Evolutionary conservation across 345 rosid species (phyloP), one percentile per base, ranked within the genome.

Genomic region (Capsella bursapastoris): DNA sequence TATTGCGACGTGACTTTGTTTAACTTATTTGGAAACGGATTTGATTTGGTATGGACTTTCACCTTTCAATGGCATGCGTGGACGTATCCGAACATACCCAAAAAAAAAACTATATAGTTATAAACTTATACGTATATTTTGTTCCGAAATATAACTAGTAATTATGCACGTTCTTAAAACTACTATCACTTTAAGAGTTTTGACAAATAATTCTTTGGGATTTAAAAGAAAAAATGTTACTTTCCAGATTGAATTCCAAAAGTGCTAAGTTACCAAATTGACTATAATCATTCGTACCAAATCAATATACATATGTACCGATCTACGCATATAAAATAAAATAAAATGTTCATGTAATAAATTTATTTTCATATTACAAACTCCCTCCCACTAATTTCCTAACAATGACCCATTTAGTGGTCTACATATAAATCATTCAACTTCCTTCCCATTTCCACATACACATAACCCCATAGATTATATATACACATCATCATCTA

Each of bases 381-480:
- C 41, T 22, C 45, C 62, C 71, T 70, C 32, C 51, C 55, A 56
- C 66, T 37, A 63, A 9, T 57, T 47, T 70, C 71, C 66, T 76
- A 55, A 38, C 59, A 76, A 45, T 31, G 47, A 27, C 38, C 56
- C 40, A 34, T 47, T 45, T 27, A 35, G 29, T 8, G 29, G 64
- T 53, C 47, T 25, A 15, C 47, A 29, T 11, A 48, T 40, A 14
- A 9, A 59, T 64, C 69, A 71, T 52, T 55, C 63, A 71, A 22
- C 61, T 38, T 28, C 15, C n/a, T 66, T 34, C 9, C 22, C 13
- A 34, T 69, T 62, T 12, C 70, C 74, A 47, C 47, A 40, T 29
- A 64, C 67, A 27, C 62, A 69, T 18, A 18, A 18, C 18, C 18
- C 18, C 18, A 18, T 15, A 53, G 29, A 75, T 56, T 55, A 69